Base-by-base conservation (phyloP, 1,284 basidiomycete species). In the Cryptococcus sp. region DNA sequence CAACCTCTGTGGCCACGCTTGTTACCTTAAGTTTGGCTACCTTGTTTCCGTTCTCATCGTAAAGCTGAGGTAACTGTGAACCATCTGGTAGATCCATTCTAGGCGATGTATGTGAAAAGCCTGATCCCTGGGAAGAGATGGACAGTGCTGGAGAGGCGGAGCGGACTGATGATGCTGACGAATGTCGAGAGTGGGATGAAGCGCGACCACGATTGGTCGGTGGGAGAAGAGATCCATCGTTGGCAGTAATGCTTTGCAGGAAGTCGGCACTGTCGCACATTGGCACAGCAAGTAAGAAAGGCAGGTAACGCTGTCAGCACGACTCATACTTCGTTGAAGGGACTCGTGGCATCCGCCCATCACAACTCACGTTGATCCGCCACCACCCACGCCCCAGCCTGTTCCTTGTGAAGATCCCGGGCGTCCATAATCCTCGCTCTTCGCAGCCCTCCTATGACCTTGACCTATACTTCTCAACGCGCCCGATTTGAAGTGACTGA, bases 11-110 rank as follows among this genome's bases (percentile, higher is more conserved):
- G n/a, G 93, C 93, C 46, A 88, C 87, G 34, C 91, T 94, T 37
- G 93, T 96, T 43, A 96, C 93, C 77, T 92, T 89, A 80, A 90
- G 87, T 78, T 91, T 91, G 79, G 93, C 89, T 47, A 93, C 89
- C 74, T 62, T 55, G 34, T 50, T 51, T 39, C 49, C 39, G 7
- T 52, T 52, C 39, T 23, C 15, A 8, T n/a, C 34, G 25, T 22
- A 26, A 17, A 43, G 22, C 43, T 50, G 20, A 26, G 58, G 59
- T 37, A 67, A 45, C 37, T 60, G 50, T 6, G 62, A 55, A 22
- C 65, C 68, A 15, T 75, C 70, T 5, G 74, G 71, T 67, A 75
- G 67, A 10, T 68, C 70, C 72, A 73, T 74, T 50, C 68, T 59
- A 26, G 59, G 59, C 20, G 67, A 70, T 46, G 66, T 66, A 50